Conservation (phyloP, 805 yeast genomes). For the Nakazawaea holstii region DNA sequence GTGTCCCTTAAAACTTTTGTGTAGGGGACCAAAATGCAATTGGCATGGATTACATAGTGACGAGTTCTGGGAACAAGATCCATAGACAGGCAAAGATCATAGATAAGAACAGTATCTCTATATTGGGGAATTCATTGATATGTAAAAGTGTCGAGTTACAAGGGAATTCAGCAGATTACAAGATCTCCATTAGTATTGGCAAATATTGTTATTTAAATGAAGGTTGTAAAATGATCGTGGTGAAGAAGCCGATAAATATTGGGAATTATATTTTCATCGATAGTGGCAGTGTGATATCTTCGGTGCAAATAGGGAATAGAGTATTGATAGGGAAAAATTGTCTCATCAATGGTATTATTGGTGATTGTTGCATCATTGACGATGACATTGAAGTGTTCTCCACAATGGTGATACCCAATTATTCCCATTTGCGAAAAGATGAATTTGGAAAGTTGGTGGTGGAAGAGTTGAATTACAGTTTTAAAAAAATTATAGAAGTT, state of each 20-base stretch:
- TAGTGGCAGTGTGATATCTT: conserved; percentile 23
- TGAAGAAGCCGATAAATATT: conserved; percentile 25
- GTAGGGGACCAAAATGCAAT: background rate
- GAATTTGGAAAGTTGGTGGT: conserved; percentile 8
- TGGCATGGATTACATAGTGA: conserved; percentile 17
- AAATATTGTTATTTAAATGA: conserved; percentile 36
- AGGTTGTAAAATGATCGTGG: conserved; percentile 18
- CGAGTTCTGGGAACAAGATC: conserved; percentile 46
- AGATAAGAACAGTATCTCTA: conserved; percentile 37
- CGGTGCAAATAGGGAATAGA: conserved; percentile 41
- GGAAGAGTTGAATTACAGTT: conserved; percentile 21
- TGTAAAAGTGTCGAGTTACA: conserved; percentile 27
- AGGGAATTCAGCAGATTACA: conserved; percentile 26
- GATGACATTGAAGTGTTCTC: conserved; percentile 36
- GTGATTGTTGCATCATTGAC: conserved; percentile 47
- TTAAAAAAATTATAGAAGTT: conserved; percentile 18
- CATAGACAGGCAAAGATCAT: conserved; percentile 36
- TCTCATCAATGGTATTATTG: conserved; percentile 31
- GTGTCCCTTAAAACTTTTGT: background rate
- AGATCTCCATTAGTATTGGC: conserved; percentile 36
- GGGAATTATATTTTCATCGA: conserved; percentile 47
- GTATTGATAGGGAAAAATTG: conserved; percentile 41
- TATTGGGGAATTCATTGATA: conserved; percentile 43
- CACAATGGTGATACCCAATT: conserved; percentile 45
- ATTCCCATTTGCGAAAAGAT: conserved; percentile 30